Conservation (phyloP, 108 stramenopile genomes). For the Licmophora abbreviata region DNA sequence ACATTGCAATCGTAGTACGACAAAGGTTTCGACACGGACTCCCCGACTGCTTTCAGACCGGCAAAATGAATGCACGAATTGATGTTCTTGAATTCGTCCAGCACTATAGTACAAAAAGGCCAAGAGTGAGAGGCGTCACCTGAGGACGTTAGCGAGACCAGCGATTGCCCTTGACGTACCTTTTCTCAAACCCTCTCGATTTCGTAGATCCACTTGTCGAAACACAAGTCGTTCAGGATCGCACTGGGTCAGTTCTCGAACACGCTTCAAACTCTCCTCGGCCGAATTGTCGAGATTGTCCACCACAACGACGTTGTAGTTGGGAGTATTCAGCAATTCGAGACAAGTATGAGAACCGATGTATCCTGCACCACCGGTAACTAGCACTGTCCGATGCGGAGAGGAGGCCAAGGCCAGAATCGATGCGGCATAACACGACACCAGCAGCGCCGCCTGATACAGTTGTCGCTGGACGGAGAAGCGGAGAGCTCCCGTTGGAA, state of each 20-base stretch:
- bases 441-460: no score
- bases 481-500: no score
- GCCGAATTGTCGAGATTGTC: conserved; percentile 92
- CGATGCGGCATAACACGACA: no score
- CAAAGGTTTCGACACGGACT: conserved; percentile 84
- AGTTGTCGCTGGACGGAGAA: no score
- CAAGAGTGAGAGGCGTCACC: not conserved
- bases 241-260: conserved; percentile 45
- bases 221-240: conserved; percentile 47
- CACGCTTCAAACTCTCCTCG: conserved; percentile 83
- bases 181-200: conserved; percentile 28
- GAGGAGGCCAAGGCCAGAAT: no score
- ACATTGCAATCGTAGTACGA: conserved; percentile 96
- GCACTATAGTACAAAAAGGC: conserved; percentile 8
- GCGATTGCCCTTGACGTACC: conserved; percentile 10
- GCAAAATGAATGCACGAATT: conserved; percentile 97
- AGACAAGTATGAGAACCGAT: conserved; percentile 98
- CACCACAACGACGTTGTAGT: conserved; percentile 83
- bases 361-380: conserved; percentile 97
- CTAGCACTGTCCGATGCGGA: conserved; percentile 72
- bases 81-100: conserved; percentile 80
- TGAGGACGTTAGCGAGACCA: not conserved
- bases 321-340: conserved; percentile 74
- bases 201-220: conserved; percentile 75
- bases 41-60: conserved; percentile 96